Conservation (phyloP, 768 basidiomycete species). For the Gloeophyllum trabeum region DNA sequence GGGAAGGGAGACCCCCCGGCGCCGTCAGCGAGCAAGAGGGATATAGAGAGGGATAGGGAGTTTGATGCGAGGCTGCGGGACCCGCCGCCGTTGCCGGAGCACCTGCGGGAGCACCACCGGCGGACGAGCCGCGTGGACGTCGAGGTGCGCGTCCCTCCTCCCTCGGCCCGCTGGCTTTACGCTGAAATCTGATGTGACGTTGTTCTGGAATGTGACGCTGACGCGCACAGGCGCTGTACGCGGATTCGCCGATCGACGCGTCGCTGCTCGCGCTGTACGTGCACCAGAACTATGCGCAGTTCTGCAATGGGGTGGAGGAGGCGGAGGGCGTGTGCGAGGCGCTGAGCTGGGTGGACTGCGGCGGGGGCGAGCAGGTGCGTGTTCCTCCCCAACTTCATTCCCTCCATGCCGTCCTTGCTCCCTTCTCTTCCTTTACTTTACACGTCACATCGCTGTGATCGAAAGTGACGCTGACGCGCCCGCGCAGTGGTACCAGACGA, state of each 20-base stretch:
- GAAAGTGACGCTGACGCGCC: background rate
- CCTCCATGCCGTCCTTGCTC: background rate
- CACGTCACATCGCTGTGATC: background rate
- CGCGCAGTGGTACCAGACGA: slow-evolving; percentile 52
- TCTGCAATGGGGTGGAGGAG: slow-evolving; percentile 69
- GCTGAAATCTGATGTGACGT: background rate
- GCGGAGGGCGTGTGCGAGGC: slow-evolving; percentile 59
- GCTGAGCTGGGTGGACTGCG: slow-evolving; percentile 68
- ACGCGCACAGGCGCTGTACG: slow-evolving; percentile 51
- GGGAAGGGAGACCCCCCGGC: slow-evolving; percentile 66
- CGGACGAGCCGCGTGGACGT: slow-evolving; percentile 65
- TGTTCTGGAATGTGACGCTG: slow-evolving; percentile 2
- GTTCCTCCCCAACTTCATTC: background rate
- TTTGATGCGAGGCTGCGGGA: slow-evolving; percentile 44
- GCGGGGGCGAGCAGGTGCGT: slow-evolving; percentile 51
- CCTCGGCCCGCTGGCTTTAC: too few relatives aligned
- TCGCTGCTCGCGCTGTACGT: slow-evolving; percentile 83
- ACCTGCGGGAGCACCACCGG: slow-evolving; percentile 50
- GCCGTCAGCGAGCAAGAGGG: slow-evolving; percentile 45
- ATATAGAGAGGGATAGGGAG: slow-evolving; percentile 47
- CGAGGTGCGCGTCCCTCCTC: slow-evolving; percentile 36
- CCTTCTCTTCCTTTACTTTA: background rate
- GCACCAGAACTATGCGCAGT: slow-evolving; percentile 89
- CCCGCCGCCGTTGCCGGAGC: slow-evolving; percentile 43
- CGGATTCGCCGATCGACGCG: slow-evolving; percentile 85